Conservation (phyloP, 1,139 yeast species). For the Trichomonascaceae sp. region DNA sequence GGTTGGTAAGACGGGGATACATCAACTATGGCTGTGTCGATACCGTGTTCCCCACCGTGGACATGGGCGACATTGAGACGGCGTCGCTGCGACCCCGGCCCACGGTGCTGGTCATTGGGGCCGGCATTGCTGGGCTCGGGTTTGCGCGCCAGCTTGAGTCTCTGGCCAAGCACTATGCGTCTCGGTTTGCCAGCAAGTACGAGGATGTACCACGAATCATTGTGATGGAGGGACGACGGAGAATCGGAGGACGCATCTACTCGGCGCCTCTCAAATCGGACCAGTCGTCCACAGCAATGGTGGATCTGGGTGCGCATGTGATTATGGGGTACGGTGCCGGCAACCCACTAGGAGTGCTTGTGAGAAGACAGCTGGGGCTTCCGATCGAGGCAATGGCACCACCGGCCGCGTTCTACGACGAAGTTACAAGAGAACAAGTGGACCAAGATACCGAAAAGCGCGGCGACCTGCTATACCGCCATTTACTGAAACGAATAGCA, state of each 20-base stretch:
- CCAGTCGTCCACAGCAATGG: constrained; percentile 14
- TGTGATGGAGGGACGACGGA: constrained; percentile 28
- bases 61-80: constrained; percentile 3
- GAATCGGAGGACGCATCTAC: constrained; percentile 33
- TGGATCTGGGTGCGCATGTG: constrained; percentile 32
- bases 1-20: constrained; percentile 30
- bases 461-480: constrained; percentile 25
- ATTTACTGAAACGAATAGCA: constrained; percentile 26
- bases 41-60: constrained; percentile 11
- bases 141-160: constrained; percentile 31
- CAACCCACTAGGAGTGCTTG: constrained; percentile 29
- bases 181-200: constrained; percentile 21
- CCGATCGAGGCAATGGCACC: constrained; percentile 26
- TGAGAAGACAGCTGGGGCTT: constrained; percentile 29
- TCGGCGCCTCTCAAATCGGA: constrained; percentile 25
- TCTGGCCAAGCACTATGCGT: constrained; percentile 24
- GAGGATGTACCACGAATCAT: constrained; percentile 29
- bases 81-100: constrained; percentile 22
- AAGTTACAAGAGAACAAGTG: constrained; percentile 20
- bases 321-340: constrained; percentile 32
- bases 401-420: constrained; percentile 22
- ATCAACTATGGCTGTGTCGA: constrained; percentile 32
- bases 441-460: constrained; percentile 21
- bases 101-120: constrained; percentile 29
- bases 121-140: constrained; percentile 32